phyloP scores from a whole-genome alignment of 371 early-diverging fungal genomes.

The Zychaea mexicana region DNA sequence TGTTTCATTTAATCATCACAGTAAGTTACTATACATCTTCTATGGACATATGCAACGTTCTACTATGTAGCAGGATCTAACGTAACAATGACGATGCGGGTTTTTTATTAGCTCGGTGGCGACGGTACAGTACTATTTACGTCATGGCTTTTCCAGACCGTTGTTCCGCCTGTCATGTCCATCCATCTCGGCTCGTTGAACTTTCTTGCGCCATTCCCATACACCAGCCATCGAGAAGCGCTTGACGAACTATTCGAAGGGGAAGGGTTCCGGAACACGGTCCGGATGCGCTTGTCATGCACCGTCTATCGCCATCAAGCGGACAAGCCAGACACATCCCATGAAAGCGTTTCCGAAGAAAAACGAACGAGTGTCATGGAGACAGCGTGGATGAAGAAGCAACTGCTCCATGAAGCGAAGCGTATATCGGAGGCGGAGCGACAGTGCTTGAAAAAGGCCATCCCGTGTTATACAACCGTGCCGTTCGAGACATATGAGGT shows the following conservation, averaged over 20 bases:
- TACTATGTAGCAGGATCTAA: no score
- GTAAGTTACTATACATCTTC: constrained; percentile 38
- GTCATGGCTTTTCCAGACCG: constrained; percentile 85
- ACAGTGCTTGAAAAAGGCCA: constrained; percentile 12
- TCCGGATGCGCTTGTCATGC: constrained; percentile 87
- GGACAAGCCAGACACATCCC: not conserved
- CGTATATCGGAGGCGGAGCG: constrained; percentile 4
- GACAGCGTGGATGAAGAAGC: constrained; percentile 36
- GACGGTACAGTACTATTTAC: constrained; percentile 90
- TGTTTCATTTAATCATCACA: constrained; percentile 77
- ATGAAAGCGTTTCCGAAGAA: not conserved
- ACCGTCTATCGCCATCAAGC: constrained; percentile 61
- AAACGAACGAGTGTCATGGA: constrained; percentile 12
- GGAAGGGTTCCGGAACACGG: constrained; percentile 65
- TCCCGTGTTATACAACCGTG: constrained; percentile 36
- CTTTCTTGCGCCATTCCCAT: constrained; percentile 87
- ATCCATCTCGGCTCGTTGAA: constrained; percentile 90
- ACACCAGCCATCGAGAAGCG: constrained; percentile 52
- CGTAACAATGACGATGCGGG: no score
- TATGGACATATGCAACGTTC: no score
- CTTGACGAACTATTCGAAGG: constrained; percentile 58
- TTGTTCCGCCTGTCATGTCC: constrained; percentile 88
- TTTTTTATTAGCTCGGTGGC: constrained; percentile 73
- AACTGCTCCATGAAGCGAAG: constrained; percentile 7
- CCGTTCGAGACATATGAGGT: constrained; percentile 60